Base-by-base conservation (phyloP, 164 flowering plant species). In the Taxillus chinensis region DNA sequence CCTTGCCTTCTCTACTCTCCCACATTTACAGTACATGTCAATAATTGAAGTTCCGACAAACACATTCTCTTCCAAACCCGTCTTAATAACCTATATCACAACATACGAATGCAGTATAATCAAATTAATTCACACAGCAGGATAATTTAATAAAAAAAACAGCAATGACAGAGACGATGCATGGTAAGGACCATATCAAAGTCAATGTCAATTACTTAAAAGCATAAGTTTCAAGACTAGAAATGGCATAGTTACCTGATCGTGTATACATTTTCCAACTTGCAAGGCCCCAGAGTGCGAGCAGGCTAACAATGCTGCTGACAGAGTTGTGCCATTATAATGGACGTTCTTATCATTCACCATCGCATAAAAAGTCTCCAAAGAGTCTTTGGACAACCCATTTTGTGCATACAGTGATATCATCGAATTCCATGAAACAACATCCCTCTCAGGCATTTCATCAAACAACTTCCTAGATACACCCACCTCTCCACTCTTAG, bases 21-120 rank as follows among this genome's bases (percentile, higher is more conserved):
- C 98, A 68, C 92, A 85, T 73, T 91, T 89, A 80, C 92, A 84
- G 65, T 91, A 89, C 98, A 91, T 91, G 80, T 89, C 90, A 55
- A 89, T 70, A 6, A 91, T 61, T n/a, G 96, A 82, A n/a, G 98
- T 91, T 2, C 86, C 87, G 50, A 87, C 78, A 72, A 69, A 68
- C 51, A 91, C 83, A 69, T 77, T 69, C 27, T 77, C 79, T 65
- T 80, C 87, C 67, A 89, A 40, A 16, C 74, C 78, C 82, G 75
- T 75, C 78, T 77, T 86, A 58, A 83, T 75, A 43, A 78, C 86
- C 95, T 87, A 67, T 8, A 43, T 3, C 65, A 45, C 50, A 63
- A 9, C 3, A 41, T 15, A 55, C 0, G 2, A 38, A 39, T 4
- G 53, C 43, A 7, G 6, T 48, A 13, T 27, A 16, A 61, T 6